Evolutionary conservation across 176 grass and related monocot genomes (phyloP), one percentile per base, ranked within the genome.

Genomic region (Calamus simplicifolius): DNA sequence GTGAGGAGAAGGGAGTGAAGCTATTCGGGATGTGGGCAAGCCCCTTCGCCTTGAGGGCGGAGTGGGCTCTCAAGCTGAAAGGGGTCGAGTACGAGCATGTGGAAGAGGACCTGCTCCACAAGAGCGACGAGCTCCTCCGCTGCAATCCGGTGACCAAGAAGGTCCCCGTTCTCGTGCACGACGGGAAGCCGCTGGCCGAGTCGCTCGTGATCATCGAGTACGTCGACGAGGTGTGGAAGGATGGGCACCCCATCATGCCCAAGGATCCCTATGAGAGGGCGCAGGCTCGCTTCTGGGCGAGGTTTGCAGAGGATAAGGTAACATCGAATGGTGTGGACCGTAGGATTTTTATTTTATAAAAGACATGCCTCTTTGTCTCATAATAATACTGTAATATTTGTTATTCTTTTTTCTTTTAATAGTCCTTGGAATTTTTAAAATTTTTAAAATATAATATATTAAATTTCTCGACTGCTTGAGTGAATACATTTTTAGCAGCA

Each of bases 51-150:
- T 53, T 64, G 55, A 64, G 84, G 18, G 66, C 71, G 52, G 84
- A 87, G 69, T 79, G 66, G 84, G 84, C 79, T 25, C 79, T 87
- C 63, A 72, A 64, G 67, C 84, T 87, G 3, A 87, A 82, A 62
- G 79, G 79, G 49, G 69, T 82, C 18, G 57, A n/a, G 57, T 82
- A 82, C 71, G 75, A 87, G 79, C 79, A 87, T 57, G 5, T 82
- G 67, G 66, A 82, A 30, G 75, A 87, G 79, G 84, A 82, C 67
- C 28, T 82, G 15, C 38, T 8, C 23, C 15, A 15, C 57, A 79
- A 72, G 61, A 87, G 84, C 58, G 66, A 74, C 2, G 78, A 72
- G 29, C 70, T 82, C 66, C 79, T 87, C 48, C 75, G 62, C 28
- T 8, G 75, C 84, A 87, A 82, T 62, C 84, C 71, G 61, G 67